Evolutionary conservation across 306 rosid genomes (phyloP).

Genomic region (Ziziphus jujuba): DNA sequence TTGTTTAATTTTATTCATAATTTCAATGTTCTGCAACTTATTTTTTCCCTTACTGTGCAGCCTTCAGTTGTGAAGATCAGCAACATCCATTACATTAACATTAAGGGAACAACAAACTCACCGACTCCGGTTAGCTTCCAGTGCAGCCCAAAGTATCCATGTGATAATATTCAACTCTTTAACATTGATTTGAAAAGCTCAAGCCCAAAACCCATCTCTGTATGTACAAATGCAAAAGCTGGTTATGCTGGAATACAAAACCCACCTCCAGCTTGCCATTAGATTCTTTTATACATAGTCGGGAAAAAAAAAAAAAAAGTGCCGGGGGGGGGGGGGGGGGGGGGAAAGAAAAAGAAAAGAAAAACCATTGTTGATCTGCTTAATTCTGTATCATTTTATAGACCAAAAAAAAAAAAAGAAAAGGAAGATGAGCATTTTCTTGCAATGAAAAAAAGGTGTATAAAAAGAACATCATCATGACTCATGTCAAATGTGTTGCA

Average conservation of each 20-base stretch:
- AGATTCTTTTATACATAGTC: neutral
- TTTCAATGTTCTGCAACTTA: neutral
- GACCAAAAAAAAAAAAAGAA: no score
- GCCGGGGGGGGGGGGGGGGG: no score
- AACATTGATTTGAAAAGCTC: conserved; percentile 41
- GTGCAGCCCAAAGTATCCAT: conserved; percentile 61
- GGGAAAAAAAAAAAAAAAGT: no score
- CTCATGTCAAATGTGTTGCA: no score
- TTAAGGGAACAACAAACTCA: conserved; percentile 51
- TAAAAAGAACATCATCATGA: no score
- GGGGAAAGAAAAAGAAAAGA: neutral
- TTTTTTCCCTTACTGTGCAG: conserved; percentile 10
- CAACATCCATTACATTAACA: conserved; percentile 34
- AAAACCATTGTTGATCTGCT: no score
- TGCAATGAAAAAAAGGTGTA: no score
- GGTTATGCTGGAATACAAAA: conserved; percentile 34
- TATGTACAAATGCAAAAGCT: conserved; percentile 47
- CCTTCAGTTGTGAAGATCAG: conserved; percentile 56
- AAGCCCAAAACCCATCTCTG: conserved; percentile 22
- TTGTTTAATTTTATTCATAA: neutral
- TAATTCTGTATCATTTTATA: no score
- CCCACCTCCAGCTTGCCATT: conserved; percentile 45
- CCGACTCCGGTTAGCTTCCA: conserved; percentile 46
- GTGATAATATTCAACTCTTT: conserved; percentile 39
- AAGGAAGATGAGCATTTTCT: no score